Base-by-base conservation (phyloP, 108 stramenopile genomes). In the Pseudonitzschia multiseries region DNA sequence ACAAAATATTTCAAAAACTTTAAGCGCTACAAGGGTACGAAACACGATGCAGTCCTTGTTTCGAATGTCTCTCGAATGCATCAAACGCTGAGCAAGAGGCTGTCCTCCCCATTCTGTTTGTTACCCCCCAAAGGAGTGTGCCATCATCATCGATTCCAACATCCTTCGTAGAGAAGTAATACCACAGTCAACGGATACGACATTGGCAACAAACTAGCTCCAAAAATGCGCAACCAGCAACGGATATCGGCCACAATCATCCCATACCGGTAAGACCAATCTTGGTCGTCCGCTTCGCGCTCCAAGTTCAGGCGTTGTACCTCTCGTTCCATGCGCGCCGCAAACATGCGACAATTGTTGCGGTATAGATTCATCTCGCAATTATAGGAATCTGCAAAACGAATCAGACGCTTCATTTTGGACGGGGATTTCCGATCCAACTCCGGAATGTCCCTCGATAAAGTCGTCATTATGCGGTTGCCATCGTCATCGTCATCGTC, bases 271-370 rank as follows among this genome's bases (percentile, higher is more conserved):
- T 21, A 54, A 8, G 53, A 54, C n/a, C 53, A 54, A 24, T 54
- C n/a, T 59, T 3, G 57, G 27, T 2, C 27, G 15, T 6, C 9
- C 22, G 22, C 12, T 20, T 14, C 5, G 43, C 36, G 5, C 21
- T 42, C 73, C 50, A 53, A 8, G n/a, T 74, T 74, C 31, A 74
- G 27, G 17, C 42, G 65, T 9, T 74, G 65, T 6, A 51, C 73
- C 50, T 74, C 73, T 31, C 73, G 62, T 46, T 66, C 64, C 66
- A 68, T 51, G 6, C 50, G 26, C 15, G 73, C 73, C 15, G 62
- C 64, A 66, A 74, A 74, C 28, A 74, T 15, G 18, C 73, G 62
- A 41, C 73, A 74, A 33, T 74, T 74, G 64, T 74, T 74, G 33
- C 13, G 14, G 48, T 74, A 74, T 1, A 74, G 46, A 31, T 74